Conservation (phyloP, 1,284 basidiomycete species). For the Kwoniella shivajii region DNA sequence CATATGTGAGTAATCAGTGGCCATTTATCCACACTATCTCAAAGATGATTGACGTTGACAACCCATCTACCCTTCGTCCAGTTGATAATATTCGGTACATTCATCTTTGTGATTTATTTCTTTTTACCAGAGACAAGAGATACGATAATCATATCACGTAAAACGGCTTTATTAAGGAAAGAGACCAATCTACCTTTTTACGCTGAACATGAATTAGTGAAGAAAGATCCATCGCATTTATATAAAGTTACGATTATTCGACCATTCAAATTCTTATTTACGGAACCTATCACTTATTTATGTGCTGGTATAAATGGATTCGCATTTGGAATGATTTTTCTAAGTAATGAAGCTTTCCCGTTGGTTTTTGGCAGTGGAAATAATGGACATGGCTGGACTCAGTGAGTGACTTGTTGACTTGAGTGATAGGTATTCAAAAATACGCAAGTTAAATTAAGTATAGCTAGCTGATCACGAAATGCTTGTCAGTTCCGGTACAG, state of each 20-base stretch:
- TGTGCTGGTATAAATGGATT: conserved; percentile 40
- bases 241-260: conserved; percentile 32
- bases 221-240: conserved; percentile 24
- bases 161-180: conserved; percentile 14
- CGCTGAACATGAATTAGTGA: conserved; percentile 28
- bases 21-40: background rate
- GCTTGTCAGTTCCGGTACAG: conserved; percentile 25
- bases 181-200: conserved; percentile 21
- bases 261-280: conserved; percentile 37
- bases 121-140: conserved; percentile 36
- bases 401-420: conserved; percentile 29
- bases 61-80: background rate
- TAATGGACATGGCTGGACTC: conserved; percentile 35
- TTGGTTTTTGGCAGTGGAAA: conserved; percentile 39
- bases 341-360: conserved; percentile 44
- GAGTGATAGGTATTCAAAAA: background rate
- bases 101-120: conserved; percentile 31
- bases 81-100: conserved; percentile 34
- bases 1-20: conserved; percentile 21
- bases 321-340: conserved; percentile 42
- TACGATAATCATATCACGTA: conserved; percentile 33
- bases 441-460: background rate
- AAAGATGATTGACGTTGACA: background rate
- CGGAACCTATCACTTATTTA: conserved; percentile 41
- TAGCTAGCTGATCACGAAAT: background rate